Evolutionary conservation across 441 rosid species (phyloP).

Genomic region (Populus hybrid): DNA sequence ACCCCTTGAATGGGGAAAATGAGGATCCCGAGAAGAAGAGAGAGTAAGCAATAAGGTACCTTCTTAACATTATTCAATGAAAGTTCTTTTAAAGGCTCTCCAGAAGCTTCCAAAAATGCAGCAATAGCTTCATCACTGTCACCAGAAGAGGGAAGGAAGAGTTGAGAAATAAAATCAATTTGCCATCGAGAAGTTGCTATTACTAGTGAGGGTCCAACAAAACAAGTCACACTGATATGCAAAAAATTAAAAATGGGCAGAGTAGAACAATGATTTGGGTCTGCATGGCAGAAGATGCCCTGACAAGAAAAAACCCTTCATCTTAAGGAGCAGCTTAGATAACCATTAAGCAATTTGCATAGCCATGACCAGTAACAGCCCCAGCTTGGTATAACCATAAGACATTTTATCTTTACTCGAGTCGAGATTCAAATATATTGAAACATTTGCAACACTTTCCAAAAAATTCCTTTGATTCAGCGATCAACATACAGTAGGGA

Average conservation of each 20-base stretch:
- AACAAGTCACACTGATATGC: not conserved
- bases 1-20: not conserved
- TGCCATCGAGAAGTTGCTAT: not conserved
- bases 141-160: conserved; percentile 1
- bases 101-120: conserved; percentile 79
- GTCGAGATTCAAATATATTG: not conserved
- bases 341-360: not conserved
- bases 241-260: not conserved
- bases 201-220: not conserved
- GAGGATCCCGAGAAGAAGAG: not conserved
- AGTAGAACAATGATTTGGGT: not conserved
- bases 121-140: conserved; percentile 87
- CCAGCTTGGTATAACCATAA: not conserved
- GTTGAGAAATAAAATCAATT: not conserved
- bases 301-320: not conserved
- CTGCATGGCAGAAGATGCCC: conserved; percentile 2
- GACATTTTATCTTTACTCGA: not conserved
- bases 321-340: not conserved
- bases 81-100: conserved; percentile 58
- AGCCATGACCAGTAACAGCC: not conserved
- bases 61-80: conserved; percentile 67
- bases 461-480: conserved; percentile 2
- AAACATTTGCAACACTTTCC: not conserved
- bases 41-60: conserved; percentile 35
- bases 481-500: not conserved